These are phyloP conservation scores for Porpolomopsis calyptriformis DNA, from an alignment of 768 basidiomycete genomes.

Conservation along the genomic window DNA sequence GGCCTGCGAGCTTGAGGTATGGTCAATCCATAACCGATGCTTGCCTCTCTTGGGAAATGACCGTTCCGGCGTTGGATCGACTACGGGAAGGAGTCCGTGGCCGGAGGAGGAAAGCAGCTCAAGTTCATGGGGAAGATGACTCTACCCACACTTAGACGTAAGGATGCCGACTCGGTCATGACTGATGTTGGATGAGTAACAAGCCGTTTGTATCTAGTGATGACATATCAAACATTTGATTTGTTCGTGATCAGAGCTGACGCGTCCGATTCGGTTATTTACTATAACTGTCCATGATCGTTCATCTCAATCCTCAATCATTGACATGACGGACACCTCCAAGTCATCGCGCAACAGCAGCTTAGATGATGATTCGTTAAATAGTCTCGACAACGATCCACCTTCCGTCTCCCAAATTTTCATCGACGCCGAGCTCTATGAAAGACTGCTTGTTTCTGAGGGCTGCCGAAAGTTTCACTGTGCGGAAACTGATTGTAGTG, in stretches of 20 bases:
- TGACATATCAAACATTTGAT: too few relatives aligned
- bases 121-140: constrained; percentile 13
- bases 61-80: constrained; percentile 69
- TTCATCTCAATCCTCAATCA: too few relatives aligned
- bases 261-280: too few relatives aligned
- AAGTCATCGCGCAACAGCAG: too few relatives aligned
- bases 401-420: constrained; percentile 27
- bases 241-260: too few relatives aligned
- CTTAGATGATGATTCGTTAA: not conserved
- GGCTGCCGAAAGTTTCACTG: constrained; percentile 14
- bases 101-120: constrained; percentile 43
- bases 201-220: too few relatives aligned
- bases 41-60: constrained; percentile 85
- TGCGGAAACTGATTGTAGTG: constrained; percentile 15
- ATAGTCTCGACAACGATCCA: constrained; percentile 1
- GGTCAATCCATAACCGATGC: constrained; percentile 86
- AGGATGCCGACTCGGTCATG: too few relatives aligned
- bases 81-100: constrained; percentile 82
- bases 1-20: constrained; percentile 63
- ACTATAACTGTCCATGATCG: too few relatives aligned
- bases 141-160: too few relatives aligned
- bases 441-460: constrained; percentile 22
- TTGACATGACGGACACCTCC: too few relatives aligned
- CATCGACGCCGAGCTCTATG: constrained; percentile 29
- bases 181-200: too few relatives aligned